Conservation (phyloP, 805 yeast species). For the Scheffersomyces stipitis region DNA sequence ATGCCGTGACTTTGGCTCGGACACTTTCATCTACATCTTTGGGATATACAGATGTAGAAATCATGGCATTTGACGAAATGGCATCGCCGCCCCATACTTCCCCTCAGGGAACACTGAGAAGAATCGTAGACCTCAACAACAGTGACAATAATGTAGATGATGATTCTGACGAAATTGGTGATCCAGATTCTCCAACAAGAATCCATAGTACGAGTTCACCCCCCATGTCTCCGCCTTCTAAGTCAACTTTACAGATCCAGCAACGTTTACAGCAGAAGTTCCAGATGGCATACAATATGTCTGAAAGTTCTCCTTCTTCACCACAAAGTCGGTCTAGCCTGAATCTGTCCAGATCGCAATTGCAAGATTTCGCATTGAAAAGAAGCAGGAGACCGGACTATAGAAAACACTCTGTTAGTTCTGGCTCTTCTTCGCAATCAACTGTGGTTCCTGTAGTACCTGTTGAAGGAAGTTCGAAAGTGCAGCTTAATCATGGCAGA, state of each 20-base stretch:
- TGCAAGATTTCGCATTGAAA: conserved; percentile 31
- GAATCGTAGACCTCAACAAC: background rate
- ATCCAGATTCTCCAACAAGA: conserved; percentile 13
- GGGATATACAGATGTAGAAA: conserved; percentile 55
- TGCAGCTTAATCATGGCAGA: too few relatives aligned
- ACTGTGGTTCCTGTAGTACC: too few relatives aligned
- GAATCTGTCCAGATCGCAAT: too few relatives aligned
- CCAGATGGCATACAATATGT: conserved; percentile 1
- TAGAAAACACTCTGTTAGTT: conserved; percentile 28
- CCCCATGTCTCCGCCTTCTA: conserved; percentile 1
- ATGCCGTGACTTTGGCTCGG: conserved; percentile 81
- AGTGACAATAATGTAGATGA: conserved; percentile 3
- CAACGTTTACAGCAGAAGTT: conserved; percentile 25
- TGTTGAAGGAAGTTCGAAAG: too few relatives aligned
- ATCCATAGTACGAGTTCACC: background rate
- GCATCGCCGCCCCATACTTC: conserved; percentile 7
- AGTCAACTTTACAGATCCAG: conserved; percentile 12
- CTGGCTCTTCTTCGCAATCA: too few relatives aligned
- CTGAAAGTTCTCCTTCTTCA: too few relatives aligned
- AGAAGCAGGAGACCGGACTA: conserved; percentile 43
- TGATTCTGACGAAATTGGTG: conserved; percentile 9
- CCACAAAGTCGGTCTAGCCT: too few relatives aligned
- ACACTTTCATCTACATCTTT: conserved; percentile 71
- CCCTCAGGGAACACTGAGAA: conserved; percentile 10
- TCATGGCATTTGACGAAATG: conserved; percentile 17